Evolutionary conservation across 2,329 filamentous ascomycete species (phyloP).

Genomic region (Alternaria sp.): DNA sequence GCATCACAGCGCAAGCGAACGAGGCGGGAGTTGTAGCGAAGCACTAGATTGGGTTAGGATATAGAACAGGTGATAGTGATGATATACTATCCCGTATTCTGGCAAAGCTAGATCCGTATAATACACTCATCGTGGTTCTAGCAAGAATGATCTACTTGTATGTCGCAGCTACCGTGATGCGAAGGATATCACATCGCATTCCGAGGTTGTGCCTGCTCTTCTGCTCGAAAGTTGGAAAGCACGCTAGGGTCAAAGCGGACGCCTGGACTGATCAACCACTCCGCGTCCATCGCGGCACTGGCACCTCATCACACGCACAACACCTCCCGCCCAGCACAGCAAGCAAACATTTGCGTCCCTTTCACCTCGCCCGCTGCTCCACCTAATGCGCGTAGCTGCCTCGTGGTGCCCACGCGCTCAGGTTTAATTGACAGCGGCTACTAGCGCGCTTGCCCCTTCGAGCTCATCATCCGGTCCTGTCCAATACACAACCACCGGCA

Average conservation of each 20-base stretch:
- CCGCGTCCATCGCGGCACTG: slow-evolving; percentile 16
- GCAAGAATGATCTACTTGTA: not conserved
- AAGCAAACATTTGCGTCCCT: slow-evolving; percentile 18
- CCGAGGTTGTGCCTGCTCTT: slow-evolving; percentile 7
- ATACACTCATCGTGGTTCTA: not conserved
- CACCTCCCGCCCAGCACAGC: slow-evolving; percentile 13
- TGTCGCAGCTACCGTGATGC: slow-evolving; percentile 4
- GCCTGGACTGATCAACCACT: slow-evolving; percentile 21
- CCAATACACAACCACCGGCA: slow-evolving; percentile 43
- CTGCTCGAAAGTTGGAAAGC: slow-evolving; percentile 9
- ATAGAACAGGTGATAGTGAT: not conserved
- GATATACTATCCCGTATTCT: not conserved
- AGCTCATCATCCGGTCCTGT: slow-evolving; percentile 26
- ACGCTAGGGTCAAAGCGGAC: slow-evolving; percentile 29
- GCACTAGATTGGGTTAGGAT: slow-evolving; percentile 40
- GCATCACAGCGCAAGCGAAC: slow-evolving; percentile 87
- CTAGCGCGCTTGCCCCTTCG: slow-evolving; percentile 38
- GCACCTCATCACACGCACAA: slow-evolving; percentile 23
- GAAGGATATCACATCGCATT: slow-evolving; percentile 4
- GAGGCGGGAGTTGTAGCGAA: slow-evolving; percentile 80
- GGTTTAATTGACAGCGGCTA: slow-evolving; percentile 34
- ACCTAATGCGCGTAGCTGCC: slow-evolving; percentile 34
- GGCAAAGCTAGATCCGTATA: not conserved
- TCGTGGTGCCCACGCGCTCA: slow-evolving; percentile 34
- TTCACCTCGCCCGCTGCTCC: slow-evolving; percentile 10